Evolutionary conservation across 1,284 basidiomycete species (phyloP).

Genomic region (Abortiporus biennis): DNA sequence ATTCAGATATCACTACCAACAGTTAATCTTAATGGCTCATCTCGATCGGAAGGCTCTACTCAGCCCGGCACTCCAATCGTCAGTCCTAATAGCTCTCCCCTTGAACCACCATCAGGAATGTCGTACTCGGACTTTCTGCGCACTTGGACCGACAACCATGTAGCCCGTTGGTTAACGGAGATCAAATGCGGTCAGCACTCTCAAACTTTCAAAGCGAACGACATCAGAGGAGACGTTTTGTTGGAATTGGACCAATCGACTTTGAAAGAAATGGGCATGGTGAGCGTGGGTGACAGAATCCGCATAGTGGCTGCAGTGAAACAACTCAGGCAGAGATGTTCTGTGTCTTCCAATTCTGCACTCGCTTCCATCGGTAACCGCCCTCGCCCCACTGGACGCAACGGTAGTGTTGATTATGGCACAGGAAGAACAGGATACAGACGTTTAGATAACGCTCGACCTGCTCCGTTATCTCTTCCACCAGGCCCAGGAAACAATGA

Average conservation of each 20-base stretch:
- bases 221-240: slow-evolving; percentile 85
- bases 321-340: slow-evolving; percentile 56
- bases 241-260: slow-evolving; percentile 84
- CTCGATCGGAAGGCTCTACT: slow-evolving; percentile 16
- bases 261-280: slow-evolving; percentile 84
- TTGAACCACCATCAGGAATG: slow-evolving; percentile 55
- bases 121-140: slow-evolving; percentile 58
- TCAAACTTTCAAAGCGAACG: slow-evolving; percentile 70
- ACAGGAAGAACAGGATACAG: slow-evolving; percentile 19
- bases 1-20: slow-evolving; percentile 17
- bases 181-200: slow-evolving; percentile 71
- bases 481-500: slow-evolving; percentile 39
- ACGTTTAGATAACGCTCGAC: slow-evolving; percentile 48
- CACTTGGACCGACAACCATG: slow-evolving; percentile 65
- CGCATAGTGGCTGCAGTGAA: slow-evolving; percentile 84
- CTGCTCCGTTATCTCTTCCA: slow-evolving; percentile 61
- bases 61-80: slow-evolving; percentile 35
- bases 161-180: slow-evolving; percentile 66
- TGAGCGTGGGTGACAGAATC: slow-evolving; percentile 85
- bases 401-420: slow-evolving; percentile 18
- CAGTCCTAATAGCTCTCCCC: slow-evolving; percentile 22
- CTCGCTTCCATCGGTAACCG: slow-evolving; percentile 21
- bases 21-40: slow-evolving; percentile 19
- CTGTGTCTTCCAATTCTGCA: slow-evolving; percentile 22
- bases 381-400: slow-evolving; percentile 18